A percentile compares a stretch with the other conserved stretches of the same genome.
These are phyloP conservation scores for Trichosanthes cucumerina DNA, from an alignment of 306 rosid species.

Conservation along the genomic window DNA sequence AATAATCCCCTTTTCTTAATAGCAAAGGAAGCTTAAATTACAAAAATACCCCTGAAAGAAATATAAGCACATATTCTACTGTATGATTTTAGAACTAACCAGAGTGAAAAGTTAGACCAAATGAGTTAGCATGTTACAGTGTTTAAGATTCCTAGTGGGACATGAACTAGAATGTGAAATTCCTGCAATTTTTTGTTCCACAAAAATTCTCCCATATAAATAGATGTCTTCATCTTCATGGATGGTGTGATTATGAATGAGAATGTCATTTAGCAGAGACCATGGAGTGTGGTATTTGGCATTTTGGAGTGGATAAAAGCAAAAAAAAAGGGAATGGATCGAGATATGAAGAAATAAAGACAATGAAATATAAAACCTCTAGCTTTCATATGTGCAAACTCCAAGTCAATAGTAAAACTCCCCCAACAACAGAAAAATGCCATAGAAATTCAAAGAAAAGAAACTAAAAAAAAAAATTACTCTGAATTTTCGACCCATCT, in stretches of 20 bases:
- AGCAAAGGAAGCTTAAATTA: conserved; percentile 48
- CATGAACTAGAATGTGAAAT: background rate
- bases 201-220: background rate
- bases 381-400: too few relatives aligned
- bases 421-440: too few relatives aligned
- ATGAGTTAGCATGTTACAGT: background rate
- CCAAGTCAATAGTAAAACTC: too few relatives aligned
- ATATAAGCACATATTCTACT: background rate
- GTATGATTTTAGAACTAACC: background rate
- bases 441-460: too few relatives aligned
- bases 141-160: conserved; percentile 1
- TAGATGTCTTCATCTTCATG: background rate
- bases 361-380: too few relatives aligned
- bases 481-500: too few relatives aligned
- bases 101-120: background rate
- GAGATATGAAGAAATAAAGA: conserved; percentile 22
- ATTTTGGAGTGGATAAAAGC: conserved; percentile 36
- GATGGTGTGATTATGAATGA: conserved; percentile 1
- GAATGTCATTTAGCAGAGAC: conserved; percentile 30
- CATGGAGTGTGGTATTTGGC: conserved; percentile 20
- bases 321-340: too few relatives aligned
- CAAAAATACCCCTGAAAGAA: conserved; percentile 19
- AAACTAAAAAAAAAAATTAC: too few relatives aligned
- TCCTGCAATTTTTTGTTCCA: too few relatives aligned
- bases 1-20: conserved; percentile 40